A percentile compares a stretch with the other conserved stretches of the same genome.
These are phyloP conservation scores for Jasminum sambac DNA, from an alignment of 257 asterid species.

Conservation along the genomic window DNA sequence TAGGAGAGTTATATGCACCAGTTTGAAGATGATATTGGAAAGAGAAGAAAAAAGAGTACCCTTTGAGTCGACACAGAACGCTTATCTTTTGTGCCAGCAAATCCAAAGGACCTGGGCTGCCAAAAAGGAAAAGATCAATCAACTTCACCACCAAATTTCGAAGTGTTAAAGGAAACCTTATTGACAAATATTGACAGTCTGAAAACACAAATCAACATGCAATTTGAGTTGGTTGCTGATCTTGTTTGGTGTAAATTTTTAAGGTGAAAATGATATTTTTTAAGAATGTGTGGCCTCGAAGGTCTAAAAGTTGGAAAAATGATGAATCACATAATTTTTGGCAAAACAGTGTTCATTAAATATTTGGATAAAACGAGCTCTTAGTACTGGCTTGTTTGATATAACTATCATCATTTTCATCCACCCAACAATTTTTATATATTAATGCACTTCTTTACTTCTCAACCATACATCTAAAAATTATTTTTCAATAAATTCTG, in stretches of 20 bases:
- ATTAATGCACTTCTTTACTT: too few species aligned
- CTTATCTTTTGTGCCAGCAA: slow-evolving; percentile 97
- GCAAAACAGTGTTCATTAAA: too few species aligned
- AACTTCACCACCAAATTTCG: slow-evolving; percentile 22
- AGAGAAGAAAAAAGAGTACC: slow-evolving; percentile 42
- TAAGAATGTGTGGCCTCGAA: too few species aligned
- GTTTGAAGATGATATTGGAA: background rate
- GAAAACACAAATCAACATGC: background rate
- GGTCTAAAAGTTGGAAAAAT: too few species aligned
- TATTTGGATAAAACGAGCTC: too few species aligned
- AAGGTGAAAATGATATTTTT: too few species aligned
- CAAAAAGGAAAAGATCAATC: slow-evolving; percentile 23
- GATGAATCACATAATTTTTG: too few species aligned
- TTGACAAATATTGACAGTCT: slow-evolving; percentile 8
- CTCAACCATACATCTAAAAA: too few species aligned
- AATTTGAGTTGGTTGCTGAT: slow-evolving; percentile 5
- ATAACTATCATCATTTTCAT: too few species aligned
- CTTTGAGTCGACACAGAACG: slow-evolving; percentile 88
- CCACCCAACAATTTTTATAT: too few species aligned
- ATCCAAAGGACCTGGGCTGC: slow-evolving; percentile 93
- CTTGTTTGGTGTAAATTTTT: background rate
- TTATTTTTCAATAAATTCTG: too few species aligned
- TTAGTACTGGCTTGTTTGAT: too few species aligned
- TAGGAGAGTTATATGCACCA: slow-evolving; percentile 4
- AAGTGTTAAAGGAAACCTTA: slow-evolving; percentile 13